Evolutionary conservation across 2,329 filamentous ascomycete genomes (phyloP).

Genomic region (Stachybotrys echinatus): DNA sequence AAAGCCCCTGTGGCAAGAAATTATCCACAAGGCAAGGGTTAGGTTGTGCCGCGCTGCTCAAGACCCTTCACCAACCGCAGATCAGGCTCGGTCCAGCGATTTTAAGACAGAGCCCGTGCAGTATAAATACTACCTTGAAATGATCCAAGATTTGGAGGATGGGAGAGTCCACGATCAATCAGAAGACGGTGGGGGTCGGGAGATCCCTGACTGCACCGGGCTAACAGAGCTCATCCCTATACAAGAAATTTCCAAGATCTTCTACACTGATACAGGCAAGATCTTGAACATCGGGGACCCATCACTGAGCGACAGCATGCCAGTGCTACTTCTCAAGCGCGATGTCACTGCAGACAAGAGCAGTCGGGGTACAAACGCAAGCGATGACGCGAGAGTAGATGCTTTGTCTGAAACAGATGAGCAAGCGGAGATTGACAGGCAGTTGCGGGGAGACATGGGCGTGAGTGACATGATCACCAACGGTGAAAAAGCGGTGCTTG

Average conservation of each 20-base stretch:
- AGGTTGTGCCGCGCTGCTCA: slow-evolving; percentile 67
- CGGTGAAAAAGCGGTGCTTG: neutral
- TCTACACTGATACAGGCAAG: slow-evolving; percentile 86
- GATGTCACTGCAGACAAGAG: slow-evolving; percentile 8
- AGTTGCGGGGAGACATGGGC: slow-evolving; percentile 25
- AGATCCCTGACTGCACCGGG: slow-evolving; percentile 36
- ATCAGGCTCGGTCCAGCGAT: no score
- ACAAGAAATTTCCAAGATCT: slow-evolving; percentile 73
- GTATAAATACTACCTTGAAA: slow-evolving; percentile 74
- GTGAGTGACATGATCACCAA: neutral
- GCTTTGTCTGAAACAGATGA: slow-evolving; percentile 23
- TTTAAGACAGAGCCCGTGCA: slow-evolving; percentile 18
- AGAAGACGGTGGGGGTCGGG: slow-evolving; percentile 26
- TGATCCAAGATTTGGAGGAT: slow-evolving; percentile 73
- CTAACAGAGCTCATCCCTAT: slow-evolving; percentile 50
- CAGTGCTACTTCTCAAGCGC: slow-evolving; percentile 27
- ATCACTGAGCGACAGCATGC: slow-evolving; percentile 40
- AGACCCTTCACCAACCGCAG: slow-evolving; percentile 1
- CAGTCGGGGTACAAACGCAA: slow-evolving; percentile 5
- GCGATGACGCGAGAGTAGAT: slow-evolving; percentile 2
- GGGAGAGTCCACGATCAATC: slow-evolving; percentile 45
- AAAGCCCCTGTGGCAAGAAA: slow-evolving; percentile 86
- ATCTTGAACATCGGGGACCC: slow-evolving; percentile 70
- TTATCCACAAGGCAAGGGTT: slow-evolving; percentile 86
- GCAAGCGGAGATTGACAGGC: slow-evolving; percentile 41